Evolutionary conservation across 1,139 yeast species (phyloP).

Genomic region (Zhuliangozyma parablackwelliae): DNA sequence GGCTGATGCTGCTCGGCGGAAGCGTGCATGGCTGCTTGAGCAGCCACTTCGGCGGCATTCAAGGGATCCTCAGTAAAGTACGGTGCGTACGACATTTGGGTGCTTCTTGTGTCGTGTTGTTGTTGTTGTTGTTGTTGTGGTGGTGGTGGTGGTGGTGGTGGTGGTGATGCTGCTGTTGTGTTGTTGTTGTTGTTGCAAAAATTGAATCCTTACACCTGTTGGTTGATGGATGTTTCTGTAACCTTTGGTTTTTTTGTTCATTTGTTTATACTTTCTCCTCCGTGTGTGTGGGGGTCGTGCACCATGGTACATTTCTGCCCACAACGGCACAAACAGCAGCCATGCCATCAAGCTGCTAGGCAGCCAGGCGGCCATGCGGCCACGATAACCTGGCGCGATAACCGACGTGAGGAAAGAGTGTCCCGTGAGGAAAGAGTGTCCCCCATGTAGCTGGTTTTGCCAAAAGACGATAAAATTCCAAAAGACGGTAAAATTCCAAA

Average conservation of each 20-base stretch:
- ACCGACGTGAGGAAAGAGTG: too few relatives aligned
- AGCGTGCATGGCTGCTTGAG: constrained; percentile 9
- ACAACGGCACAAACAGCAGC: too few relatives aligned
- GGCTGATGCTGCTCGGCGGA: constrained; percentile 2
- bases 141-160: constrained; percentile 1
- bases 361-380: too few relatives aligned
- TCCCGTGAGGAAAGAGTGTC: too few relatives aligned
- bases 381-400: too few relatives aligned
- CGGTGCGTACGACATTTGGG: background rate
- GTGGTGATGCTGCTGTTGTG: background rate
- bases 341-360: too few relatives aligned
- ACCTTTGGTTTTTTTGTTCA: background rate
- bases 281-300: too few relatives aligned
- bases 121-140: background rate
- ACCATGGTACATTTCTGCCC: too few relatives aligned
- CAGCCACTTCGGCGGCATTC: constrained; percentile 8
- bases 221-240: background rate
- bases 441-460: too few relatives aligned
- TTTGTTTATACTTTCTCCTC: background rate
- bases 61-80: too few relatives aligned
- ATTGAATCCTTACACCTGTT: background rate
- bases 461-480: too few relatives aligned
- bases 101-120: background rate
- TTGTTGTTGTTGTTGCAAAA: constrained; percentile 2
- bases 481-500: too few relatives aligned